phyloP scores from a whole-genome alignment of 164 flowering plant genomes.

The Malania oleifera region DNA sequence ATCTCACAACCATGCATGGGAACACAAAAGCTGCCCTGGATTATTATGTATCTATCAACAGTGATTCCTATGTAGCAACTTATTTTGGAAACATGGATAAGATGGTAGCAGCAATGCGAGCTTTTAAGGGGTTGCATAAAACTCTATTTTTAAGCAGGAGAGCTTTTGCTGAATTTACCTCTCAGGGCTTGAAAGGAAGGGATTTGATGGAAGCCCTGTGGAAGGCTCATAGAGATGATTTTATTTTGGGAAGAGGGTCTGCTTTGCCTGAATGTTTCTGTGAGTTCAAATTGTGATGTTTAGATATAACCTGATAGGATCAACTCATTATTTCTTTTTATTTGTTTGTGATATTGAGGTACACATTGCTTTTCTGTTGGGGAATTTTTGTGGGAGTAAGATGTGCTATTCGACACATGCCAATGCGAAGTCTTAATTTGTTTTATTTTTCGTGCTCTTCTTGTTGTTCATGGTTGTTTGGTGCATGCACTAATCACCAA shows the following conservation, averaged over 20 bases:
- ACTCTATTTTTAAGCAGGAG: slow-evolving; percentile 75
- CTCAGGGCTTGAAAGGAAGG: slow-evolving; percentile 49
- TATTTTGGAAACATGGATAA: slow-evolving; percentile 99
- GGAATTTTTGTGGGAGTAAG: too few species aligned
- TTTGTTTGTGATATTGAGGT: too few species aligned
- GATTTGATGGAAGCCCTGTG: slow-evolving; percentile 59
- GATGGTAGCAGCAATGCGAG: slow-evolving; percentile 97
- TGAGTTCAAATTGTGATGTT: slow-evolving; percentile 59
- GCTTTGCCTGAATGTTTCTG: slow-evolving; percentile 96
- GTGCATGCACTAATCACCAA: too few species aligned
- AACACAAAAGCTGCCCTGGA: slow-evolving; percentile 98
- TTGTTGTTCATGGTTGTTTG: too few species aligned
- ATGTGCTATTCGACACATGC: too few species aligned
- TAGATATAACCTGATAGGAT: too few species aligned
- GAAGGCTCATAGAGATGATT: slow-evolving; percentile 71
- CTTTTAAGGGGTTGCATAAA: slow-evolving; percentile 55
- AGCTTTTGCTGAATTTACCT: slow-evolving; percentile 59
- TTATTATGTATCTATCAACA: slow-evolving; percentile 82
- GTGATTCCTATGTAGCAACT: slow-evolving; percentile 86
- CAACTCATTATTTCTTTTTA: too few species aligned
- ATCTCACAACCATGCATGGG: slow-evolving; percentile 82
- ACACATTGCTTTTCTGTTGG: too few species aligned
- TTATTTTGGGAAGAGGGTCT: slow-evolving; percentile 69
- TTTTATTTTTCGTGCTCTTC: too few species aligned
- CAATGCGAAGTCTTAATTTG: too few species aligned